A percentile compares a stretch with the other conserved stretches of the same genome.
These are phyloP conservation scores for Echinosophora koreensis DNA, from an alignment of 306 rosid species.

Conservation along the genomic window DNA sequence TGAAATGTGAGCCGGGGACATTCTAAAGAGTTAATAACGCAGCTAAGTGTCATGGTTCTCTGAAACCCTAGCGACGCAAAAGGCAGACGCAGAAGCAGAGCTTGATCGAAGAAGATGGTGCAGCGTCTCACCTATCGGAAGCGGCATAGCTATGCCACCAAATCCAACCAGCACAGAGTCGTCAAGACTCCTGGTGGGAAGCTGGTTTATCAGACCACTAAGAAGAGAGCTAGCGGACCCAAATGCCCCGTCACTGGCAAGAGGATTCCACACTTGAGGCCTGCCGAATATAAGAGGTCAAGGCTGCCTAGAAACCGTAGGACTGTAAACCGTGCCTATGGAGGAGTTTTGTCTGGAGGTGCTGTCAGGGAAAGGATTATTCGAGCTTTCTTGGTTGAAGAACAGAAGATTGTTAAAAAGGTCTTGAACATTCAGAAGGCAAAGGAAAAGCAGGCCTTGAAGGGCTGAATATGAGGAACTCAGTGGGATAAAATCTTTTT, in stretches of 20 bases:
- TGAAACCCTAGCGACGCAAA: conserved; percentile 45
- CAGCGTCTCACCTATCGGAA: conserved; percentile 79
- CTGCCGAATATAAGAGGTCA: conserved; percentile 78
- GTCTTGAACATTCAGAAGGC: conserved; percentile 85
- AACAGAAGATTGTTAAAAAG: conserved; percentile 83
- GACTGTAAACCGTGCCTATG: conserved; percentile 80
- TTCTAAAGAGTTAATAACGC: too few species aligned
- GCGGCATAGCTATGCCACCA: conserved; percentile 83
- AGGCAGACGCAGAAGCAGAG: conserved; percentile 13
- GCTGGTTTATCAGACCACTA: conserved; percentile 75
- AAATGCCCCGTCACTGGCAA: conserved; percentile 86
- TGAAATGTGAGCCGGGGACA: too few species aligned
- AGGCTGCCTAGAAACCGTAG: conserved; percentile 77
- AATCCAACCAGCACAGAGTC: conserved; percentile 77
- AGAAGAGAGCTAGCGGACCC: conserved; percentile 85
- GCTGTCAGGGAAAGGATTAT: conserved; percentile 87
- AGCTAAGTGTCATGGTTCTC: too few species aligned
- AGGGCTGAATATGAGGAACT: conserved; percentile 49
- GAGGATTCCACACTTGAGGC: conserved; percentile 86
- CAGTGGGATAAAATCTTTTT: conserved; percentile 42
- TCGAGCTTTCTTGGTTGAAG: conserved; percentile 79
- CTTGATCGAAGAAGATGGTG: conserved; percentile 61
- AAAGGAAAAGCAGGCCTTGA: conserved; percentile 66
- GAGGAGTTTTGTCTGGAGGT: conserved; percentile 77
- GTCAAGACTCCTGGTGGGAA: conserved; percentile 85